These are phyloP conservation scores for Luffa acutangula DNA, from an alignment of 306 rosid genomes.

Conservation along the genomic window DNA sequence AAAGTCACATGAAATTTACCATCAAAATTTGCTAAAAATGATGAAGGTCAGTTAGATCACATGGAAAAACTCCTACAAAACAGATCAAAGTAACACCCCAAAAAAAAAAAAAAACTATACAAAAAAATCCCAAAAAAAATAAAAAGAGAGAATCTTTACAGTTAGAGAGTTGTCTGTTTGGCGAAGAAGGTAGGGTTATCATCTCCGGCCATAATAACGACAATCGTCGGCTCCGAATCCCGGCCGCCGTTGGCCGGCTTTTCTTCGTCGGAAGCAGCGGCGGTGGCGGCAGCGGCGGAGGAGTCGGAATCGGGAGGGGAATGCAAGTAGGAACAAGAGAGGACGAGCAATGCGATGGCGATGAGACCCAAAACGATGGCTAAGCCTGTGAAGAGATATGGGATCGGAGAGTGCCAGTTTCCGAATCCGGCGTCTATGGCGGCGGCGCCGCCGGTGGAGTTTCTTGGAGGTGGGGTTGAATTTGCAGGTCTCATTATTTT, in stretches of 20 bases:
- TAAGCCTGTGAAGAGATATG: conserved; percentile 53
- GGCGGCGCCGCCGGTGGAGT: conserved; percentile 19
- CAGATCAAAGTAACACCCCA: neutral
- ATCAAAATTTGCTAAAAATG: neutral
- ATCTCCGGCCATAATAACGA: conserved; percentile 82
- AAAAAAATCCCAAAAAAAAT: neutral
- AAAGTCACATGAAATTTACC: neutral
- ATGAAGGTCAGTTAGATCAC: neutral
- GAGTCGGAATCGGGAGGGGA: conserved; percentile 2
- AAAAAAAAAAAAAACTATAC: neutral
- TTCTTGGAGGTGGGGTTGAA: neutral
- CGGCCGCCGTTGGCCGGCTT: neutral
- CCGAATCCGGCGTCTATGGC: conserved; percentile 13
- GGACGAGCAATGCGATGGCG: conserved; percentile 30
- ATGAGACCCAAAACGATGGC: conserved; percentile 41
- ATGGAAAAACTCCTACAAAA: neutral
- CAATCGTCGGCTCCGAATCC: conserved; percentile 33
- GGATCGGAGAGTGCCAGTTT: conserved; percentile 52
- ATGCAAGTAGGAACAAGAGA: conserved; percentile 37
- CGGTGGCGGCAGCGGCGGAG: neutral
- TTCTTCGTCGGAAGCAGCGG: conserved; percentile 3
- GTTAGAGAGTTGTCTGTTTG: conserved; percentile 20
- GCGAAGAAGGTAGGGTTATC: conserved; percentile 62
- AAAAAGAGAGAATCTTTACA: neutral
- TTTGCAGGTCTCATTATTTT: neutral